A percentile compares a stretch with the other conserved stretches of the same genome.
phyloP scores from a whole-genome alignment of 345 rosid genomes.

The Ailanthus altissimus region DNA sequence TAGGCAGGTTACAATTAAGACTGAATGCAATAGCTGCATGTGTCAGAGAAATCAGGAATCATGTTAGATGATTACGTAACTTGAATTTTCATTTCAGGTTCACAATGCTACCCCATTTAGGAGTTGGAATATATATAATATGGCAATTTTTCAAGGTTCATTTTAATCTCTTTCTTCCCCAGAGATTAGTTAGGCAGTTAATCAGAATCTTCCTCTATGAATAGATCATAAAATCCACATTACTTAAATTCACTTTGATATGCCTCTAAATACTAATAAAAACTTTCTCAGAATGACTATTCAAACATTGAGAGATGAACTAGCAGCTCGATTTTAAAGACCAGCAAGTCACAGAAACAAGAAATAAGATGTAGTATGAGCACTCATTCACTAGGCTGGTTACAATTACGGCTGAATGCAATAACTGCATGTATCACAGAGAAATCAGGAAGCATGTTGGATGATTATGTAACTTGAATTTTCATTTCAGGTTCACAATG shows the following conservation, averaged over 20 bases:
- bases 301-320: background rate
- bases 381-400: background rate
- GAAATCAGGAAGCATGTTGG: background rate
- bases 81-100: background rate
- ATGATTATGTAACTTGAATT: background rate
- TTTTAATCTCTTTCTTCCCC: background rate
- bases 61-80: background rate
- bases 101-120: background rate
- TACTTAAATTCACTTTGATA: background rate
- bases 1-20: background rate
- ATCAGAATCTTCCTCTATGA: no score
- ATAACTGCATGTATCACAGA: background rate
- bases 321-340: background rate
- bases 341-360: constrained; percentile 1
- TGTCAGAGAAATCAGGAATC: background rate
- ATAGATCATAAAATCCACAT: no score
- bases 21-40: background rate
- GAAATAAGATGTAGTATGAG: background rate
- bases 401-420: background rate
- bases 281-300: background rate
- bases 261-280: background rate
- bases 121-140: background rate
- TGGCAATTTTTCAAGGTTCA: background rate
- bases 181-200: no score
- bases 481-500: constrained; percentile 6